Conservation (phyloP, 305 asterid genomes). For the Andrographis paniculata region DNA sequence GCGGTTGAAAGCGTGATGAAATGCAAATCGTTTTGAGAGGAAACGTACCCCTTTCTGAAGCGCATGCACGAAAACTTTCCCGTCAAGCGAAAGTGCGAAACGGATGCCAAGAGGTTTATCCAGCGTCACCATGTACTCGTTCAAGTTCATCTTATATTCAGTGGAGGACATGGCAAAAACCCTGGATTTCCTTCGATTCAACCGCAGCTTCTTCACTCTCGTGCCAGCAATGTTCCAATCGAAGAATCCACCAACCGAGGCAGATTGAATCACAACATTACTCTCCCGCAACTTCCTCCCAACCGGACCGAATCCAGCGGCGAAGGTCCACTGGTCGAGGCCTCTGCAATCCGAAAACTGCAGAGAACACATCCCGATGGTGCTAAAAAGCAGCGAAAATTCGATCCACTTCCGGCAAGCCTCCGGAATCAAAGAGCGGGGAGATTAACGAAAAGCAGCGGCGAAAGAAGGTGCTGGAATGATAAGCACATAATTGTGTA, state of each 20-base stretch:
- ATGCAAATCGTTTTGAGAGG: not conserved
- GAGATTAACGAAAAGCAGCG: not conserved
- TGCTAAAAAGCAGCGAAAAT: conserved; percentile 1
- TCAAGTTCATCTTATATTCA: conserved; percentile 64
- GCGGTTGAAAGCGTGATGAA: not conserved
- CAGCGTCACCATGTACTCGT: conserved; percentile 79
- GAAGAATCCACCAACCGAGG: conserved; percentile 41
- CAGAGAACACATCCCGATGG: conserved; percentile 40
- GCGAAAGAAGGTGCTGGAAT: not conserved
- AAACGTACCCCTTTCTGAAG: conserved; percentile 77
- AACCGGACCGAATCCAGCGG: conserved; percentile 15
- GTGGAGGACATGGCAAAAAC: conserved; percentile 35
- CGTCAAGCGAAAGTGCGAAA: conserved; percentile 81
- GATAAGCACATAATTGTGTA: not conserved
- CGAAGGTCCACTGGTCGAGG: conserved; percentile 27
- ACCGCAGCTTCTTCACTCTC: conserved; percentile 18
- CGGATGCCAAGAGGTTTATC: conserved; percentile 90
- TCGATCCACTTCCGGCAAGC: not conserved
- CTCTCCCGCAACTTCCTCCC: conserved; percentile 14
- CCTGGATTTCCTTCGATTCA: conserved; percentile 18
- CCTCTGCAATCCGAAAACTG: conserved; percentile 41
- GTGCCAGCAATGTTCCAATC: conserved; percentile 21
- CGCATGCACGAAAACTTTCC: conserved; percentile 77
- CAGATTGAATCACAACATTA: conserved; percentile 21
- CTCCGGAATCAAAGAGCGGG: conserved; percentile 1